phyloP scores from a whole-genome alignment of 2,329 filamentous ascomycete genomes.

The Botrytis hyacinthi region DNA sequence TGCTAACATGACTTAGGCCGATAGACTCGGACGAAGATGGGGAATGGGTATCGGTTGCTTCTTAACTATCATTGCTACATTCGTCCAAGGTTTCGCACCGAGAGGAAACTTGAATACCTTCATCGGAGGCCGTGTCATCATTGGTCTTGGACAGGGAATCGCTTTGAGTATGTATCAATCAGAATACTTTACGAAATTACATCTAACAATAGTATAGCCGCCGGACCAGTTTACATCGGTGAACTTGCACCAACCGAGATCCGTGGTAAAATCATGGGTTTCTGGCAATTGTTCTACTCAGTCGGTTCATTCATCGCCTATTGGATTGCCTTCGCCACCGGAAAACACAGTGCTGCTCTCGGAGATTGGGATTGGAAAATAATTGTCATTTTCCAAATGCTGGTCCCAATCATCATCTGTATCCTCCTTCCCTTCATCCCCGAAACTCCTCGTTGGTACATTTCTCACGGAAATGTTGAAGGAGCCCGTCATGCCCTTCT shows the following conservation, averaged over 20 bases:
- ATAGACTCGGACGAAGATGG: constrained; percentile 59
- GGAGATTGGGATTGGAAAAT: constrained; percentile 73
- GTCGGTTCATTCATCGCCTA: constrained; percentile 46
- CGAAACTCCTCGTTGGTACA: constrained; percentile 67
- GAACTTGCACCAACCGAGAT: constrained; percentile 65
- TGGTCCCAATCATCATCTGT: constrained; percentile 64
- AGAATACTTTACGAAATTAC: neutral
- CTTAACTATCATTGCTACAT: constrained; percentile 65
- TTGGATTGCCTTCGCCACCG: constrained; percentile 32
- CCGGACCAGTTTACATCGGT: constrained; percentile 67
- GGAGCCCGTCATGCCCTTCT: constrained; percentile 44
- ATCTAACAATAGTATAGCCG: constrained; percentile 5
- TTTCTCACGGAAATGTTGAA: constrained; percentile 58
- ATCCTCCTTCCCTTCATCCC: constrained; percentile 63
- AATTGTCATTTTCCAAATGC: constrained; percentile 69
- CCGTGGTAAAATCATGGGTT: constrained; percentile 65
- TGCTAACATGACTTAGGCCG: constrained; percentile 41
- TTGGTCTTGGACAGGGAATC: constrained; percentile 68
- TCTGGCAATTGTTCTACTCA: constrained; percentile 67
- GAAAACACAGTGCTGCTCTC: constrained; percentile 27
- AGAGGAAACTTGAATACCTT: constrained; percentile 61
- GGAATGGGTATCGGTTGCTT: constrained; percentile 65
- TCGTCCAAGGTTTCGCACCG: constrained; percentile 66
- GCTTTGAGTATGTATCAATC: constrained; percentile 51
- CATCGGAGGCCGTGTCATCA: constrained; percentile 65